Evolutionary conservation across 2,329 filamentous ascomycete genomes (phyloP), one percentile per base, ranked within the genome.

Genomic region (Trichoderma pleuroti): DNA sequence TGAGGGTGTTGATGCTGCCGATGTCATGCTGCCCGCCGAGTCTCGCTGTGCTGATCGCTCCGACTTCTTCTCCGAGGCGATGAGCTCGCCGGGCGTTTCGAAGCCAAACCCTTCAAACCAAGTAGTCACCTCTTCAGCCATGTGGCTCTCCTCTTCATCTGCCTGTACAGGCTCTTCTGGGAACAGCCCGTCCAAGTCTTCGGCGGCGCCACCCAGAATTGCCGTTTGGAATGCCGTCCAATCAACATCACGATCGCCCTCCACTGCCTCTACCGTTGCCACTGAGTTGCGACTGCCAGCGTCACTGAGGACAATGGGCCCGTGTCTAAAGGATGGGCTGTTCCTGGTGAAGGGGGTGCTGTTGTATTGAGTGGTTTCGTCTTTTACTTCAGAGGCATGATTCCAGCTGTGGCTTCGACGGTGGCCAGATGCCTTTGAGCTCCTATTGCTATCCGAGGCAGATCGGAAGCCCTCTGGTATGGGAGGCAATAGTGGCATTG

Each of bases 201-300:
- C 86, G 34, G 85, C 86, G 2, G 86, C 85, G 6, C 86, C 86
- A 54, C 88, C 87, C 0, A 87, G 79, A 63, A 90, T 89, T 18
- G 88, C 88, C 84, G 90, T 89, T 78, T 91, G 88, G 76, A 90
- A 90, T 4, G 88, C 87, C 7, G 86, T 88, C 88, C 88, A 90
- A 80, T 91, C 88, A 4, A 90, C 78, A 10, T 82, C 84, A 21
- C 78, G 86, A 64, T 87, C 86, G 34, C 81, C 24, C 80, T 82
- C 70, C 78, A 73, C 28, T 18, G 32, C 54, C 32, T 70, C 67
- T 36, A 46, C 30, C 10, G 66, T 61, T 49, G 52, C 21, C 32
- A 56, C 56, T 6, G 62, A 57, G 26, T 80, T 78, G 11, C 75
- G 80, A 24, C 77, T 74, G 26, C 77, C 74, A 9, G 83, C 75